A percentile compares a stretch with the other conserved stretches of the same genome.
Conservation (phyloP, 768 basidiomycete species). For the Russula ochroleuca region DNA sequence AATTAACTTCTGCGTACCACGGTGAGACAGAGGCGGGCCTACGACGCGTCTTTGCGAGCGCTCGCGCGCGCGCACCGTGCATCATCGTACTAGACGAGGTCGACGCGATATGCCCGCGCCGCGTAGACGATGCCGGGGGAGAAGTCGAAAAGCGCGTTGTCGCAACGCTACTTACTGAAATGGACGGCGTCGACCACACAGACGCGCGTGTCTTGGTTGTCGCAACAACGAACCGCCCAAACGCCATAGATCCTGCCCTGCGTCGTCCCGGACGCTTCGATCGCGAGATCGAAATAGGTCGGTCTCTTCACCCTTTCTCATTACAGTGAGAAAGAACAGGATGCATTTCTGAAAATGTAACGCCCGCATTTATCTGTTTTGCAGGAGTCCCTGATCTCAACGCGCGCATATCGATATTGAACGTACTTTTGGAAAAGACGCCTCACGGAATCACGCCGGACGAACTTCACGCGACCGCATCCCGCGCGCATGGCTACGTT, state of each 20-base stretch:
- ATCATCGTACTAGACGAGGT: constrained; percentile 96
- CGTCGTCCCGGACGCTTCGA: constrained; percentile 89
- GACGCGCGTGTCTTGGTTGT: constrained; percentile 81
- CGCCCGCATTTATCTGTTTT: neutral
- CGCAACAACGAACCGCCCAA: constrained; percentile 92
- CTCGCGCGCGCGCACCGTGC: constrained; percentile 75
- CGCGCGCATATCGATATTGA: constrained; percentile 79
- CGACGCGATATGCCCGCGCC: constrained; percentile 85
- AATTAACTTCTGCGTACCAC: constrained; percentile 92
- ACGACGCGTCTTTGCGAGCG: constrained; percentile 85
- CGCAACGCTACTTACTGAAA: constrained; percentile 86
- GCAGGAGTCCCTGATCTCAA: constrained; percentile 84
- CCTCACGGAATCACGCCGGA: constrained; percentile 64
- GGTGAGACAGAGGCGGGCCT: constrained; percentile 94
- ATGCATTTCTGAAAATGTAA: neutral
- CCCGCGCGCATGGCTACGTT: constrained; percentile 90
- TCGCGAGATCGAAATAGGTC: constrained; percentile 92
- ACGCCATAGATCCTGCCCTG: constrained; percentile 92
- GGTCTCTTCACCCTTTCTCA: constrained; percentile 26
- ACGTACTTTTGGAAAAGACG: constrained; percentile 76
- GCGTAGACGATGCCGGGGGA: constrained; percentile 86
- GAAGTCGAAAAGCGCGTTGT: constrained; percentile 97
- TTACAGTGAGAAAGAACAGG: neutral
- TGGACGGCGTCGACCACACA: constrained; percentile 78
- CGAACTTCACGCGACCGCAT: constrained; percentile 63